Evolutionary conservation across 2,329 filamentous ascomycete genomes (phyloP), one percentile per base, ranked within the genome.

Genomic region (Fusarium goolgardi): DNA sequence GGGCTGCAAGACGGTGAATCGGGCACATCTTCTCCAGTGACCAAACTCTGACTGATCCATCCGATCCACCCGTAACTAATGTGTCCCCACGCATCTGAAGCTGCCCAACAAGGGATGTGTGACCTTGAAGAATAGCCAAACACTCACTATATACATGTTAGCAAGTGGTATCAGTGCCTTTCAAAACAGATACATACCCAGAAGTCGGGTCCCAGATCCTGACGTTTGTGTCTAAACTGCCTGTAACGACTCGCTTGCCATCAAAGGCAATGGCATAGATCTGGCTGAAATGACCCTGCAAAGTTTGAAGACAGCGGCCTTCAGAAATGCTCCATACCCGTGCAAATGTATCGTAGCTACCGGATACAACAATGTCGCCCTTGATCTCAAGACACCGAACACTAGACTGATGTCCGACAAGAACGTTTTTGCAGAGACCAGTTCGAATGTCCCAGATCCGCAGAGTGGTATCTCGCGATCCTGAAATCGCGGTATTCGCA

Each of bases 191-290:
- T 9, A 57, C 89, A 81, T 83, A 92, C 90, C 94, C 94, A 73
- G 93, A 93, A 50, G 86, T 88, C 27, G 93, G 93, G 82, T 99
- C 94, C 96, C 96, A 99, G 66, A 99, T 96, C 68, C 96, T 87
- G 27, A 99, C 95, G 73, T 95, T 97, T 5, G 96, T 99, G 79
- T 99, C 96, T 65, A 99, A 83, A 78, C 94, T 97, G 52, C 96
- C 96, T 12, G 96, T 99, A 35, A 96, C 95, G 59, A 99, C 94
- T 67, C 94, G 88, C 71, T 90, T 90, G 39, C 96, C 96, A 77
- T 99, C 96, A 79, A 98, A 99, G 2, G 96, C 96, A 76, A 99
- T 97, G 21, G 96, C 96, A 77, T 99, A 99, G 60, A 99, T 99
- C 77, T 99, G 96, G 77, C 95, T 98, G 80, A 97, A 99, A 79